A percentile compares a stretch with the other conserved stretches of the same genome.
Conservation (phyloP, 805 yeast genomes). For the Schwanniomyces sp. region DNA sequence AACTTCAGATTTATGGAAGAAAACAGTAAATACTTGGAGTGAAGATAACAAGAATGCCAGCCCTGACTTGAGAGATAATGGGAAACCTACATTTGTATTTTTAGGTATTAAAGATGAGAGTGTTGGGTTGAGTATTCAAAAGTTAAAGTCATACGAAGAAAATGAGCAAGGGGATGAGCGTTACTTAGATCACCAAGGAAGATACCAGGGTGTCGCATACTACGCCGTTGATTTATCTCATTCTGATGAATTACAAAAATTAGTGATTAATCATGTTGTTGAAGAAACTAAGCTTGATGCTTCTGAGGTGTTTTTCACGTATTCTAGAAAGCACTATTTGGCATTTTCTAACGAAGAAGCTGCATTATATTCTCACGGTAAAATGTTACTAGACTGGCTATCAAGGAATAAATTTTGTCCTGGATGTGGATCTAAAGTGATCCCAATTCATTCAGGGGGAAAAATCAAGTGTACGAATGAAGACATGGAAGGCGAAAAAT, state of each 20-base stretch:
- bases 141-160: conserved; percentile 24
- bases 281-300: conserved; percentile 11
- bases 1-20: conserved; percentile 14
- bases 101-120: conserved; percentile 48
- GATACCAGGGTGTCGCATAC: conserved; percentile 61
- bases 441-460: conserved; percentile 69
- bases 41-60: conserved; percentile 33
- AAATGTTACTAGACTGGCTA: conserved; percentile 86
- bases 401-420: conserved; percentile 74
- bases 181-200: conserved; percentile 43
- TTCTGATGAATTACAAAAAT: conserved; percentile 39
- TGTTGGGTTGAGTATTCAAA: conserved; percentile 36
- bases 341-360: conserved; percentile 47
- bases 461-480: conserved; percentile 49
- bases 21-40: conserved; percentile 20
- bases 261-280: conserved; percentile 28
- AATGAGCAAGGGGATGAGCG: conserved; percentile 19
- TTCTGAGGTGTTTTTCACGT: conserved; percentile 25
- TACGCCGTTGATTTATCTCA: conserved; percentile 60
- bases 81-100: conserved; percentile 40
- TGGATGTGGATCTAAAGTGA: conserved; percentile 72
- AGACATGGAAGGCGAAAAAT: conserved; percentile 11
- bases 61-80: conserved; percentile 38
- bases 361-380: conserved; percentile 74
- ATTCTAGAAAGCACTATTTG: conserved; percentile 36